phyloP scores from a whole-genome alignment of 495 filamentous ascomycete species.

The Pseudevernia furfuracea region DNA sequence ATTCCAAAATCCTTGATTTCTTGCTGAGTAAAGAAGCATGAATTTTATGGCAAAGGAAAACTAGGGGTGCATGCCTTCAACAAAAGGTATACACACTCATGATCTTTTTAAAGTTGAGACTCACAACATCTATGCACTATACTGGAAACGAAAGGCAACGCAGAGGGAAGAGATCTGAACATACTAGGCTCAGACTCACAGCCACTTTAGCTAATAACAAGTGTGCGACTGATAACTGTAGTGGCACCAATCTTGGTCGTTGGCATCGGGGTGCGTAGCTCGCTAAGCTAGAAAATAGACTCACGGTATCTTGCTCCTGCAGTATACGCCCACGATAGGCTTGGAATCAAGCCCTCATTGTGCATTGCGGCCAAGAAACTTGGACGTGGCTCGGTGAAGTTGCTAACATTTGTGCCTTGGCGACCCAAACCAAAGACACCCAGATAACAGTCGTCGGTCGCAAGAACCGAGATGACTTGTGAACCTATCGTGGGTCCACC shows the following conservation, averaged over 20 bases:
- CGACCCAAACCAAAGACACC: constrained; percentile 46
- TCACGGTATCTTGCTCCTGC: constrained; percentile 48
- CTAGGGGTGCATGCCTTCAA: neutral
- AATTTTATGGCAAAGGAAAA: neutral
- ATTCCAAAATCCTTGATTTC: neutral
- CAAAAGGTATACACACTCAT: neutral
- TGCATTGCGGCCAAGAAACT: constrained; percentile 45
- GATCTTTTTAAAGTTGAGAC: neutral
- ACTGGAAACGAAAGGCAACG: neutral
- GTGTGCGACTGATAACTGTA: neutral
- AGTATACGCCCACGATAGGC: constrained; percentile 49
- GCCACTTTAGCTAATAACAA: neutral
- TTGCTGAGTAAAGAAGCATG: neutral
- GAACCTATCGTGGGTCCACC: constrained; percentile 37
- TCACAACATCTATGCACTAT: neutral
- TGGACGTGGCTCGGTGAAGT: constrained; percentile 36
- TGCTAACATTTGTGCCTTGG: constrained; percentile 42
- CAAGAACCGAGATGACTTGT: constrained; percentile 41
- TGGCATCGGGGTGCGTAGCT: neutral
- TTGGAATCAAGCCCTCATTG: constrained; percentile 40
- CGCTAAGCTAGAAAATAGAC: constrained; percentile 4
- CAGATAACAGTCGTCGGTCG: constrained; percentile 43
- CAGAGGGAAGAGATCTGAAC: neutral
- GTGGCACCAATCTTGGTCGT: neutral
- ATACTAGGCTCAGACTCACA: neutral